Evolutionary conservation across 495 filamentous ascomycete species (phyloP), one percentile per base, ranked within the genome.

Genomic region (Talaromyces wortmannii): DNA sequence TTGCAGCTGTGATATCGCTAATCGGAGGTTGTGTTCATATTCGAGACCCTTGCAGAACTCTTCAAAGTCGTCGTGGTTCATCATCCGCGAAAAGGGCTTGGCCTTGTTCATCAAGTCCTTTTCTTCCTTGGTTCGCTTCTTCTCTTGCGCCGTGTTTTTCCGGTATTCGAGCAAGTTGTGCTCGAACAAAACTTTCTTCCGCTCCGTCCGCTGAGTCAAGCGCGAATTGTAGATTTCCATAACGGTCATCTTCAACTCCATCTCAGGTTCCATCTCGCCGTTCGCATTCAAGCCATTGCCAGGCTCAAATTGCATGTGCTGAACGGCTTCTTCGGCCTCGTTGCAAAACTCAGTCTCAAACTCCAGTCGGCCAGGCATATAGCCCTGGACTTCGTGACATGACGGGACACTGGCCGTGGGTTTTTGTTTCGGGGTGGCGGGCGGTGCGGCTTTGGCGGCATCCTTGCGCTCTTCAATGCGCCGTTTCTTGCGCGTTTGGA

Each of bases 211-310:
- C 44, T 89, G 86, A 6, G 91, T 96, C 23, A 99, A 75, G 13
- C 92, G 87, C 29, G 89, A 86, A 64, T 97, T 97, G 72, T 99
- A 99, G 53, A 99, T 97, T 59, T 96, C 91, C 80, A 99, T 97
- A 3, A 99, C 91, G 0, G 91, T 95, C 75, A 97, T 83, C 76
- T 99, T 99, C 56, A 99, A 77, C 57, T 96, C 92, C 78, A 92
- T 92, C 70, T 99, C 94, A 10, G 92, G 90, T 56, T 97, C 95
- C 46, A 88, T 72, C 61, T 91, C 87, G 57, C 89, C 88, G 3
- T 90, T 96, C 11, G 85, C 84, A 58, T 94, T 91, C 59, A 94
- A 78, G 48, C 94, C 94, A 62, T 96, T 92, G 12, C 94, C 94
- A 2, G 94, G 91, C 50, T 97, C 92, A 61, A 99, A 99, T 57